These are phyloP conservation scores for Plasmodium cynomolgi DNA, from an alignment of 169 alveolate species.

Conservation along the genomic window DNA sequence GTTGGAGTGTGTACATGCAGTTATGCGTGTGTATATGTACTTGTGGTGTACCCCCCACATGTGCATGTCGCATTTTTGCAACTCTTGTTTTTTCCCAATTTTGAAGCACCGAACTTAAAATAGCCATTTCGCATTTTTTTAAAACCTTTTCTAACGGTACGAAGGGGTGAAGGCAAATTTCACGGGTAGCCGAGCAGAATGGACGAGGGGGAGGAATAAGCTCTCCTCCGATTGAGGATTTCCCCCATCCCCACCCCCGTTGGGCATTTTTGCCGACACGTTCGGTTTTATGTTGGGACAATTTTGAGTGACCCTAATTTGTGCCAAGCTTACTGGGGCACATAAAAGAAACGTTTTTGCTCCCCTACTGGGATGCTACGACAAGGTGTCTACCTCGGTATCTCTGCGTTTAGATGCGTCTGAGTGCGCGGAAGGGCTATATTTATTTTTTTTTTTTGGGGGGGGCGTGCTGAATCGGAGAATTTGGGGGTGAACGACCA, in stretches of 20 bases:
- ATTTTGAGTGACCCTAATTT: neutral
- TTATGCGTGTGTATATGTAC: neutral
- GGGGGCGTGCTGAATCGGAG: neutral
- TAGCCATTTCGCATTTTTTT: neutral
- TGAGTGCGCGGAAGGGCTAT: neutral
- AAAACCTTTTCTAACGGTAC: neutral
- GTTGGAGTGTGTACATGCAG: neutral
- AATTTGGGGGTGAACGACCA: neutral
- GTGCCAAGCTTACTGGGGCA: neutral
- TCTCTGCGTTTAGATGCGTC: neutral
- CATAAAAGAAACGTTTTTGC: neutral
- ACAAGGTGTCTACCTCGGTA: neutral
- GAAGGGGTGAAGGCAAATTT: neutral
- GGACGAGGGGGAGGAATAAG: neutral
- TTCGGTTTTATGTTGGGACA: neutral
- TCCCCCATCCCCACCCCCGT: neutral
- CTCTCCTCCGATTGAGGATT: neutral
- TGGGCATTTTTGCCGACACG: neutral
- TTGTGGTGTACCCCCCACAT: neutral
- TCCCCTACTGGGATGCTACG: neutral
- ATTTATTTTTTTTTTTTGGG: too few species aligned
- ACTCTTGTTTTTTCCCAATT: neutral
- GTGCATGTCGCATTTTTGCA: neutral
- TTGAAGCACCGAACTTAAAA: neutral
- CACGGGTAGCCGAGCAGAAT: neutral